Percentiles rank a stretch among this genome's conserved stretches.
Evolutionary conservation across 1,139 yeast species (phyloP).

Genomic region (Pichia sp.): DNA sequence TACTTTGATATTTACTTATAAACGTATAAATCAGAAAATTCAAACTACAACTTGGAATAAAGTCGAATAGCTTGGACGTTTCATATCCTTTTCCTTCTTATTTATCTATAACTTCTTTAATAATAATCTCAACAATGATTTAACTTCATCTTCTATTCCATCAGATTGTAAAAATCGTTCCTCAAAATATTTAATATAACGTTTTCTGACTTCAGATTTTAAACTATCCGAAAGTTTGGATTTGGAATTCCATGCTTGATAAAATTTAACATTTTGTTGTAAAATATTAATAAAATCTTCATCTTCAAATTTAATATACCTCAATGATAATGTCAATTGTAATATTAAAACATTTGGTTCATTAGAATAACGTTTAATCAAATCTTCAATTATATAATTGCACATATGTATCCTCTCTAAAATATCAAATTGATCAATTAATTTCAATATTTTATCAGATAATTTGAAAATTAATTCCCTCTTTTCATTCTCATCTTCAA

Average conservation of each 20-base stretch:
- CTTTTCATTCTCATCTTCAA: constrained; percentile 29
- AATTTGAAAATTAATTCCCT: constrained; percentile 19
- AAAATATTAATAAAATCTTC: constrained; percentile 49
- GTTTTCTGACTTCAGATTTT: constrained; percentile 38
- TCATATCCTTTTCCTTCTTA: too few relatives aligned
- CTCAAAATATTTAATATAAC: constrained; percentile 34
- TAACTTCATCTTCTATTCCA: constrained; percentile 17
- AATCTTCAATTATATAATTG: constrained; percentile 52
- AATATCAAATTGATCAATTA: constrained; percentile 61
- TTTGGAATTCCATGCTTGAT: constrained; percentile 38
- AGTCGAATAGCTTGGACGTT: too few relatives aligned
- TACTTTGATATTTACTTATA: constrained; percentile 13
- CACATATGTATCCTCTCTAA: constrained; percentile 64
- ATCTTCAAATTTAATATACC: constrained; percentile 38
- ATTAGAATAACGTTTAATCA: constrained; percentile 35
- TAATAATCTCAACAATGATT: constrained; percentile 17
- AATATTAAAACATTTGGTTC: constrained; percentile 40
- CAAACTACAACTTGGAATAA: constrained; percentile 19
- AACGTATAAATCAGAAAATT: constrained; percentile 16
- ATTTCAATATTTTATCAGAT: constrained; percentile 39
- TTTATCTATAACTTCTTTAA: constrained; percentile 19
- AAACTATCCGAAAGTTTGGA: constrained; percentile 25
- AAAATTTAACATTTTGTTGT: constrained; percentile 66
- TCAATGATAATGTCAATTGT: constrained; percentile 62
- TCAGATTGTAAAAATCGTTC: constrained; percentile 17